Evolutionary conservation across 1,284 basidiomycete species (phyloP), one percentile per base, ranked within the genome.

Genomic region (Lignosus rhinocerotis): DNA sequence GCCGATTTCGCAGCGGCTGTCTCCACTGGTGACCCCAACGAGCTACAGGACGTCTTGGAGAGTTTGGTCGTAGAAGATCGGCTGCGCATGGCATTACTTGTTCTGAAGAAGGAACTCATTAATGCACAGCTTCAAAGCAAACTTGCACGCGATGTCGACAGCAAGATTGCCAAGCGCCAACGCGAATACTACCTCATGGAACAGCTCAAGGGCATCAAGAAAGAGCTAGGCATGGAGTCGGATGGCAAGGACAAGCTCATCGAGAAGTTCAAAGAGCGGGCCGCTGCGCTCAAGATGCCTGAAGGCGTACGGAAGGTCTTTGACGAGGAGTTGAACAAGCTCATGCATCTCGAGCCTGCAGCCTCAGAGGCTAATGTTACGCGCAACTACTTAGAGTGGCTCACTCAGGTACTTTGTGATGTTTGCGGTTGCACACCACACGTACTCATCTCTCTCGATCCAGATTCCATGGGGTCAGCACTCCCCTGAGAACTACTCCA

Each of bases 121-220:
- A 98, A 98, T 68, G 95, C 95, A 0, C 94, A 98, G 73, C 78
- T 98, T 46, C 96, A 98, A 76, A 90, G 86, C 73, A 98, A 98
- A 78, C 92, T 99, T 60, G 90, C 91, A 12, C 85, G 93, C 42
- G 96, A 99, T 67, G 95, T 99, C 21, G 95, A 99, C 72, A 86
- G 80, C 78, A 98, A 98, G 80, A 98, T 99, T 62, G 94, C 94
- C 50, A 98, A 98, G 76, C 84, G 96, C 14, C 96, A 99, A 73
- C 82, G 96, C 59, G 97, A 99, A 78, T 98, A 97, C 72, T 98
- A 97, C 75, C 80, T 99, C 58, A 96, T 94, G 92, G 97, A 99
- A 75, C 97, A 99, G 76, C 85, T 99, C 62, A 98, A 97, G 76
- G 95, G 94, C 1, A 99, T 99, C 77, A 98, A 99, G 82, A 97